Evolutionary conservation across 73 alveolate species (phyloP).

Genomic region (Paramecium sexaurelia): DNA sequence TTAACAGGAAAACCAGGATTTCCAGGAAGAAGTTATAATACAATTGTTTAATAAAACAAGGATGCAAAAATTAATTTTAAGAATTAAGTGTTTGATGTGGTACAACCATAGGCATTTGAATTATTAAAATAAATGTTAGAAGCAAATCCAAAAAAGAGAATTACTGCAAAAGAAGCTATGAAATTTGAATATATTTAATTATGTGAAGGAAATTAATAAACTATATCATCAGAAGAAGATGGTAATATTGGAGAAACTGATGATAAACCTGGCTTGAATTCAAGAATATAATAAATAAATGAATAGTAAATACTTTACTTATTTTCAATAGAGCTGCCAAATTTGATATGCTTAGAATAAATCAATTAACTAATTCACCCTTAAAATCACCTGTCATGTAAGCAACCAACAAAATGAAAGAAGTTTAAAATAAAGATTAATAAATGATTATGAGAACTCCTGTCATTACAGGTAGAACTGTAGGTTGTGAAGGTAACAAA

Average conservation of each 20-base stretch:
- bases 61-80: slow-evolving; percentile 36
- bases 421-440: not conserved
- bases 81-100: slow-evolving; percentile 17
- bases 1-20: slow-evolving; percentile 58
- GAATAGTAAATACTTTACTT: not conserved
- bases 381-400: slow-evolving; percentile 50
- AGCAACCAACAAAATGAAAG: slow-evolving; percentile 34
- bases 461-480: slow-evolving; percentile 45
- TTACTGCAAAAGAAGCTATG: slow-evolving; percentile 1
- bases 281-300: slow-evolving; percentile 2
- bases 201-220: not conserved
- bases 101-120: slow-evolving; percentile 14
- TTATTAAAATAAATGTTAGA: slow-evolving; percentile 20
- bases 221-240: not conserved
- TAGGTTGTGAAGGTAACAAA: not conserved
- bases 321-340: slow-evolving; percentile 5
- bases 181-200: slow-evolving; percentile 5
- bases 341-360: slow-evolving; percentile 52
- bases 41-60: slow-evolving; percentile 36
- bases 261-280: not conserved
- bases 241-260: not conserved
- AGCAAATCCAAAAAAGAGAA: slow-evolving; percentile 31
- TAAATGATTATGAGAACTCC: slow-evolving; percentile 55
- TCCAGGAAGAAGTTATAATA: slow-evolving; percentile 56
- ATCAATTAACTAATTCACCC: slow-evolving; percentile 47